These are phyloP conservation scores for Boletales sp. DNA, from an alignment of 768 basidiomycete genomes.

Conservation along the genomic window DNA sequence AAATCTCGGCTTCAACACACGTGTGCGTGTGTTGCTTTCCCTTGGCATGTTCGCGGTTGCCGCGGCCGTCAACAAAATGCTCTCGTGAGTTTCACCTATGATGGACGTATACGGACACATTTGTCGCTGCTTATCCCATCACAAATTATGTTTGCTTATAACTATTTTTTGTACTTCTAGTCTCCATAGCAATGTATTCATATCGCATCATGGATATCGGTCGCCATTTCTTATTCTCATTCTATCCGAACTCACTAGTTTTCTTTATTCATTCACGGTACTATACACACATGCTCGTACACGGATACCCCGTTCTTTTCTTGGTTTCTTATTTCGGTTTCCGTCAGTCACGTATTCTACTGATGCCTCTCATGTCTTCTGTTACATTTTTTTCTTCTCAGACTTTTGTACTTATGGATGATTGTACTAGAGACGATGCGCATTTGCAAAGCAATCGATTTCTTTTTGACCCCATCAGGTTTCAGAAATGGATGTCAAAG, in stretches of 20 bases:
- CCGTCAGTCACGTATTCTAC: too few relatives aligned
- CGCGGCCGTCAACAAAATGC: not conserved
- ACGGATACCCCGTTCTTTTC: not conserved
- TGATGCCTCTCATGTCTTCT: not conserved
- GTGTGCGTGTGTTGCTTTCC: not conserved
- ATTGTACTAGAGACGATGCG: constrained; percentile 1
- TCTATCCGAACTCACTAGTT: not conserved
- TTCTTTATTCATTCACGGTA: not conserved
- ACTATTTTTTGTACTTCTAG: constrained; percentile 15
- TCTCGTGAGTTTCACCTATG: constrained; percentile 18
- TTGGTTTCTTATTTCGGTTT: not conserved
- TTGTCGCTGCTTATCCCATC: not conserved
- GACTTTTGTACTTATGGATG: not conserved
- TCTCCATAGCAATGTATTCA: constrained; percentile 1
- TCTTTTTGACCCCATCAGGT: too few relatives aligned
- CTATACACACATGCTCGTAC: not conserved
- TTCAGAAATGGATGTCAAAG: too few relatives aligned
- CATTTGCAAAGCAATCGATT: not conserved
- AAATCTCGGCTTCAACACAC: not conserved
- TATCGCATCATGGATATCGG: constrained; percentile 2
- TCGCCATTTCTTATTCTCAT: not conserved
- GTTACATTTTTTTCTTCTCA: not conserved
- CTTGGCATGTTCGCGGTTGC: not conserved
- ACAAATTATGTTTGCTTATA: constrained; percentile 13
- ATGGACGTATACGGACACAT: constrained; percentile 1